A percentile compares a stretch with the other conserved stretches of the same genome.
phyloP scores from a whole-genome alignment of 2,329 filamentous ascomycete genomes.

The Aspergillus brasiliensis region DNA sequence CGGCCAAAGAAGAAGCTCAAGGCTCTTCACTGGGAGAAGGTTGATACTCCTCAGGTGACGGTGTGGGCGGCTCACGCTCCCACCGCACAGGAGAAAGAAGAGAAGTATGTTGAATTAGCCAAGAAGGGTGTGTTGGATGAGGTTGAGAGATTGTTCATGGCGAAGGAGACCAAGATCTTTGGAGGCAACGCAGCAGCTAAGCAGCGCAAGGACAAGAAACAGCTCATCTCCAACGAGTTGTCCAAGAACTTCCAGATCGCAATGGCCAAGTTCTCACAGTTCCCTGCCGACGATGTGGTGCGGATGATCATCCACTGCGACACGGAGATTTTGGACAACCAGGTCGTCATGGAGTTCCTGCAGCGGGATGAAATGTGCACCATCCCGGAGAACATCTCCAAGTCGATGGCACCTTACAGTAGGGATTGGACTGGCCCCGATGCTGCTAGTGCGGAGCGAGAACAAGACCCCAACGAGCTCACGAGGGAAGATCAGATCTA shows the following conservation, averaged over 20 bases:
- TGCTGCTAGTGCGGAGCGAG: slow-evolving; percentile 73
- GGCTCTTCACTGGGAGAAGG: slow-evolving; percentile 98
- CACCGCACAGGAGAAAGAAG: slow-evolving; percentile 85
- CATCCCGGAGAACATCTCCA: slow-evolving; percentile 85
- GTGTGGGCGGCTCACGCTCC: slow-evolving; percentile 88
- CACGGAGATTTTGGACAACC: slow-evolving; percentile 80
- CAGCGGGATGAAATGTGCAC: slow-evolving; percentile 91
- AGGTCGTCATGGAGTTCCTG: slow-evolving; percentile 94
- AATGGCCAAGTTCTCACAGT: slow-evolving; percentile 87
- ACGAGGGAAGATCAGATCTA: slow-evolving; percentile 96
- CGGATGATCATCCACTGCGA: slow-evolving; percentile 97
- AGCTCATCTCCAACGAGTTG: slow-evolving; percentile 88
- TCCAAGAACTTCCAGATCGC: slow-evolving; percentile 91
- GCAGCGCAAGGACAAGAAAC: slow-evolving; percentile 94
- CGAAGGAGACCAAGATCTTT: slow-evolving; percentile 91
- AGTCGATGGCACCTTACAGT: slow-evolving; percentile 91
- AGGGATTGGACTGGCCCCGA: slow-evolving; percentile 94
- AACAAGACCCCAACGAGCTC: slow-evolving; percentile 83
- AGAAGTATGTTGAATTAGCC: slow-evolving; percentile 91
- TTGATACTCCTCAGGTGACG: slow-evolving; percentile 86
- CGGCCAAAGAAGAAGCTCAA: slow-evolving; percentile 99
- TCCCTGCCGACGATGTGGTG: slow-evolving; percentile 79
- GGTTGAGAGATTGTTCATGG: slow-evolving; percentile 95
- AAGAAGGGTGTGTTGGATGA: slow-evolving; percentile 95
- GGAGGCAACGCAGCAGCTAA: slow-evolving; percentile 63